Conservation (phyloP, 2,329 filamentous ascomycete species). For the Knufia petricola region DNA sequence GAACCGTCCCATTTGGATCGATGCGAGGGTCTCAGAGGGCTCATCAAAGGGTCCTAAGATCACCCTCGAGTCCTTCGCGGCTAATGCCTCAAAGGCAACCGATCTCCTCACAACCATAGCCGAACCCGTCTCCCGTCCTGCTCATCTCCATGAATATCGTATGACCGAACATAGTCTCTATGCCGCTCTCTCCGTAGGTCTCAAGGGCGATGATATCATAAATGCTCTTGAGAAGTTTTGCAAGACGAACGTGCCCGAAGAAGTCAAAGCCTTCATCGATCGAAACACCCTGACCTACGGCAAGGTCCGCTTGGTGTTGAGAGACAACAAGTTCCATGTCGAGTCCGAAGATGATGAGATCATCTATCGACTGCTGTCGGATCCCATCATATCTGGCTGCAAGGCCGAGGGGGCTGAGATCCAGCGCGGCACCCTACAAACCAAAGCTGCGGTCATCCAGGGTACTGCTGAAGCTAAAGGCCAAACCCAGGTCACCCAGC, state of each 20-base stretch:
- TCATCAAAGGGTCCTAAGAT: slow-evolving; percentile 62
- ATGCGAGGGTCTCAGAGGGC: slow-evolving; percentile 43
- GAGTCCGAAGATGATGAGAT: slow-evolving; percentile 84
- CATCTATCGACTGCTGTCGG: slow-evolving; percentile 75
- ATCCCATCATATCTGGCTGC: slow-evolving; percentile 69
- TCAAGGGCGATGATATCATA: slow-evolving; percentile 82
- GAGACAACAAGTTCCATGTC: slow-evolving; percentile 88
- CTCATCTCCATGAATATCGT: slow-evolving; percentile 85
- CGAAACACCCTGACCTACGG: slow-evolving; percentile 83
- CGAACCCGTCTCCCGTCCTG: slow-evolving; percentile 81
- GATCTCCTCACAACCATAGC: slow-evolving; percentile 94
- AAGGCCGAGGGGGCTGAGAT: slow-evolving; percentile 67
- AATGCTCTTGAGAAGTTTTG: slow-evolving; percentile 77
- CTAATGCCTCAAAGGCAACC: slow-evolving; percentile 74
- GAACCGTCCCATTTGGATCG: slow-evolving; percentile 88
- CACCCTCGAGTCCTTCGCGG: slow-evolving; percentile 88
- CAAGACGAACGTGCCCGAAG: slow-evolving; percentile 77
- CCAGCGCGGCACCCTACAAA: slow-evolving; percentile 72
- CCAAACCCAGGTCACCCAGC: slow-evolving; percentile 59
- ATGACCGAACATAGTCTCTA: slow-evolving; percentile 89
- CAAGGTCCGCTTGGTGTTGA: slow-evolving; percentile 89
- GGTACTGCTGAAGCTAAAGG: slow-evolving; percentile 90
- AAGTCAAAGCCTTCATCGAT: slow-evolving; percentile 68
- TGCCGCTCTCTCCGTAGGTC: slow-evolving; percentile 87
- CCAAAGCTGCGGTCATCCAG: slow-evolving; percentile 80